These are phyloP conservation scores for Lasiodiplodia hormozganensis DNA, from an alignment of 2,329 filamentous ascomycete genomes.

Conservation along the genomic window DNA sequence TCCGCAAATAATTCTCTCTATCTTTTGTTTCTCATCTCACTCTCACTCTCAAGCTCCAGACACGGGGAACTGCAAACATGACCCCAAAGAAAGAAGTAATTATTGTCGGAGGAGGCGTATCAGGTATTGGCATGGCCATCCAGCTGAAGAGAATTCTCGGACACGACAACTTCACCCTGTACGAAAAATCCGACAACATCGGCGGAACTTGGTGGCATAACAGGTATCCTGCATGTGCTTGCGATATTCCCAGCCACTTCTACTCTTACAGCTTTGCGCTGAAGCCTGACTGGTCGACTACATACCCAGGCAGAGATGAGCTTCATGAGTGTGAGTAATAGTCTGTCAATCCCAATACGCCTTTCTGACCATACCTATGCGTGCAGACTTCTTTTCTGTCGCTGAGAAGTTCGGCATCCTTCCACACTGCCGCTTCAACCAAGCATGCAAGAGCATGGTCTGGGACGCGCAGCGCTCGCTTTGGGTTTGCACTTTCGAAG, in stretches of 20 bases:
- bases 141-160: constrained; percentile 52
- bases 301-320: constrained; percentile 62
- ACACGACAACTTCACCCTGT: constrained; percentile 49
- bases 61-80: background rate
- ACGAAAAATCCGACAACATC: constrained; percentile 52
- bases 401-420: constrained; percentile 44
- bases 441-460: constrained; percentile 48
- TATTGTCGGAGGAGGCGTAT: constrained; percentile 59
- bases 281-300: constrained; percentile 65
- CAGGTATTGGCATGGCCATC: constrained; percentile 55
- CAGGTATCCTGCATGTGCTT: constrained; percentile 45
- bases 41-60: background rate
- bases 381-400: constrained; percentile 51
- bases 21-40: no score
- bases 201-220: constrained; percentile 45
- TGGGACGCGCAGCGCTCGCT: constrained; percentile 54
- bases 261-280: constrained; percentile 68
- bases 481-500: constrained; percentile 45
- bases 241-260: constrained; percentile 55
- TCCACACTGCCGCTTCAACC: constrained; percentile 48
- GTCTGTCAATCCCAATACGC: constrained; percentile 1
- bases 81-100: constrained; percentile 46
- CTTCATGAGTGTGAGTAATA: constrained; percentile 54
- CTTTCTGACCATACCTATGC: background rate
- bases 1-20: no score